Evolutionary conservation across 1,284 basidiomycete genomes (phyloP).

Genomic region (Malassezia yamatoensis): DNA sequence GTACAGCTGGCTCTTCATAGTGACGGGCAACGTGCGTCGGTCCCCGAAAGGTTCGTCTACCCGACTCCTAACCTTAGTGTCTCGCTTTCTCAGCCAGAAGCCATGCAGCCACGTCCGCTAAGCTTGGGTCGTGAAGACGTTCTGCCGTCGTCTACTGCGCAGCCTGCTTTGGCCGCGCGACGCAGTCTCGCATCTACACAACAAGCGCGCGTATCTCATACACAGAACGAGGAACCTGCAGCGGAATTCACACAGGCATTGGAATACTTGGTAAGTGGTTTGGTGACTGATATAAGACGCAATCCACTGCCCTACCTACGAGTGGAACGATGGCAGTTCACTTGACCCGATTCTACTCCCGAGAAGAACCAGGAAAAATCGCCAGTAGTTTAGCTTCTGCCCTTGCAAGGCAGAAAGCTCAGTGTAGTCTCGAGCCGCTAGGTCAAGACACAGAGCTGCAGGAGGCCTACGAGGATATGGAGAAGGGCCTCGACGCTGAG

Average conservation of each 20-base stretch:
- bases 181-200: constrained; percentile 20
- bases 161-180: constrained; percentile 21
- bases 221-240: constrained; percentile 7
- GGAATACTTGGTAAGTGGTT: constrained; percentile 21
- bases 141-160: constrained; percentile 29
- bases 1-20: constrained; percentile 39
- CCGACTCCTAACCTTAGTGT: constrained; percentile 14
- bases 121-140: constrained; percentile 16
- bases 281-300: background rate
- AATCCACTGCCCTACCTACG: constrained; percentile 11
- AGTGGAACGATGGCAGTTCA: constrained; percentile 30
- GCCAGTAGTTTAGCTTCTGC: constrained; percentile 19
- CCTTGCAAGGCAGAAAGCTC: constrained; percentile 26
- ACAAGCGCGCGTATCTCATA: background rate
- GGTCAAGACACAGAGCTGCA: constrained; percentile 30
- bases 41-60: constrained; percentile 24
- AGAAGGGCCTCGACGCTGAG: background rate
- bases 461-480: constrained; percentile 26
- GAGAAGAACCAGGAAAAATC: constrained; percentile 21
- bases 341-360: constrained; percentile 43
- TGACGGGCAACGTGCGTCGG: constrained; percentile 38
- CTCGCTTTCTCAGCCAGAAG: constrained; percentile 45
- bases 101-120: constrained; percentile 26
- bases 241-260: constrained; percentile 37
- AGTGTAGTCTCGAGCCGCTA: constrained; percentile 25